These are phyloP conservation scores for Citrus mangshanensis DNA, from an alignment of 345 rosid species.

Conservation along the genomic window DNA sequence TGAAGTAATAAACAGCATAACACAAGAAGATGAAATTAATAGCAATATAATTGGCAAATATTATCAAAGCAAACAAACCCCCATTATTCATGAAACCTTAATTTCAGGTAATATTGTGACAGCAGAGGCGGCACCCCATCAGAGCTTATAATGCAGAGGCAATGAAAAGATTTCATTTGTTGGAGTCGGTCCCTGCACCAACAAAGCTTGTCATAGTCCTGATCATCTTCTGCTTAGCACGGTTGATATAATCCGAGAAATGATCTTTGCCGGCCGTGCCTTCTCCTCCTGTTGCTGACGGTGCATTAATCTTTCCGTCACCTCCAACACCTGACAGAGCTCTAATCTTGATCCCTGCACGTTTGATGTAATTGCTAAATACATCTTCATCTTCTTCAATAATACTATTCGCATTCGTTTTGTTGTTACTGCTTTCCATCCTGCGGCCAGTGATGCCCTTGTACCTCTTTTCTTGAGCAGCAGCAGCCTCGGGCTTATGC, in stretches of 20 bases:
- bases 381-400: conserved; percentile 28
- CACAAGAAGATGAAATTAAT: neutral
- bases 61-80: neutral
- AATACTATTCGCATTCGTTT: neutral
- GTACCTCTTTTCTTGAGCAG: neutral
- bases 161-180: conserved; percentile 7
- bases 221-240: conserved; percentile 29
- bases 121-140: neutral
- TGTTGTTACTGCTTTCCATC: conserved; percentile 6
- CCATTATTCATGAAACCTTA: neutral
- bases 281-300: neutral
- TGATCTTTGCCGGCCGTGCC: conserved; percentile 14
- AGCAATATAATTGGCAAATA: neutral
- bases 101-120: no score
- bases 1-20: neutral
- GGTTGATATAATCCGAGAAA: conserved; percentile 25
- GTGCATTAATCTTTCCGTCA: neutral
- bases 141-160: neutral
- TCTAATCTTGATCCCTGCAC: conserved; percentile 28
- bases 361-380: conserved; percentile 24
- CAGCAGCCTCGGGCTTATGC: neutral
- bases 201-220: conserved; percentile 19
- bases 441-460: neutral
- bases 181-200: conserved; percentile 11
- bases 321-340: neutral